Base-by-base conservation (phyloP, 2,329 filamentous ascomycete species). In the Balansia obtecta region DNA sequence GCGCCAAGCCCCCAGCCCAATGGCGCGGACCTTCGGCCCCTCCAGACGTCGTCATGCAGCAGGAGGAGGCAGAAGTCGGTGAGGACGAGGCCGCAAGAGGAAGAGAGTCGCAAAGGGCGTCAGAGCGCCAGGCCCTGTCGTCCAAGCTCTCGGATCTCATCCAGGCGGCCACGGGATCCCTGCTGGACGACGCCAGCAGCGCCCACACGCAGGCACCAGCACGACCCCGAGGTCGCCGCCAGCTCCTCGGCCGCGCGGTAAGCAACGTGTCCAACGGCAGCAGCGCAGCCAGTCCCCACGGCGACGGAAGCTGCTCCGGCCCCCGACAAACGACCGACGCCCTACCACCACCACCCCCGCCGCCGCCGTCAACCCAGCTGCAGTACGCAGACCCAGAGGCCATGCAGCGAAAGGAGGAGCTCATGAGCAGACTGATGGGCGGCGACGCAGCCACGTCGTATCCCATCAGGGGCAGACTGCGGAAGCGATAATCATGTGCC, bases 191-290 rank as follows among this genome's bases (percentile, higher is more conserved):
- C 41, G 51, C 49, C 37, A 45, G 53, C 37, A 45, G 53, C 37
- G 37, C 53, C n/a, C 54, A 37, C 34, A 42, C 50, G 4, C 54
- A 54, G 27, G 45, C 45, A 33, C 40, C 45, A 33, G 43, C 45
- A 43, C 5, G 62, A 49, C 55, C 62, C 16, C 57, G 64, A 49
- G 56, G 70, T 1, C 67, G 71, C 48, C 73, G 76, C 11, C 68
- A 73, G 49, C 74, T 82, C 50, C 65, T 82, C 3, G 79, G 79
- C 5, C 74, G 79, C 11, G 79, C 76, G 3, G 63, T 76, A 30
- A 80, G 77, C 64, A 81, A 80, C 57, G 71, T 70, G 2, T 82
- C 77, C 2, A 72, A 71, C 1, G 67, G 68, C 5, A 78, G 75
- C 49, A 73, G 65, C 48, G 60, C 59, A n/a, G 68, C 63, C 43